Evolutionary conservation across 2,329 filamentous ascomycete species (phyloP).

Genomic region (Fusarium nisikadoi): DNA sequence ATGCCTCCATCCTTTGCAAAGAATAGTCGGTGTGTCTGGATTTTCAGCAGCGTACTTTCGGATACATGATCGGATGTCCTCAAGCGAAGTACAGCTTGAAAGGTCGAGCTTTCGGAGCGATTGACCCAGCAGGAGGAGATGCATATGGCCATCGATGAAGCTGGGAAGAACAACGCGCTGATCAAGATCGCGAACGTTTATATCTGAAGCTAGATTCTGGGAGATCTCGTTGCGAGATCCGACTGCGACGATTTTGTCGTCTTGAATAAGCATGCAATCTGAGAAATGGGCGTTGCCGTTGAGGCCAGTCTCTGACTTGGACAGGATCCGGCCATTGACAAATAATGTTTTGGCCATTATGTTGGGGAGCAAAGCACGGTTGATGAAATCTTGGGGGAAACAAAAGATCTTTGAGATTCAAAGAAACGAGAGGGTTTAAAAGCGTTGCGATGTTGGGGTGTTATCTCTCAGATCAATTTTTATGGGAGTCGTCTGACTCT

Average conservation of each 20-base stretch:
- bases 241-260: slow-evolving; percentile 46
- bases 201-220: rapidly evolving
- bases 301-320: slow-evolving; percentile 19
- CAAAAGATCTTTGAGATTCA: too few relatives aligned
- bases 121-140: slow-evolving; percentile 64
- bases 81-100: slow-evolving; percentile 57
- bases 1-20: slow-evolving; percentile 66
- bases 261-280: slow-evolving; percentile 45
- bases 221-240: slow-evolving; percentile 39
- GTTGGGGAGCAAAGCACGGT: too few relatives aligned
- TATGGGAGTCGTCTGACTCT: background rate
- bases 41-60: slow-evolving; percentile 56
- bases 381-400: too few relatives aligned
- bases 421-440: background rate
- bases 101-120: slow-evolving; percentile 62
- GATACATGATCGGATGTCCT: slow-evolving; percentile 60
- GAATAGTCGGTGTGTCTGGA: slow-evolving; percentile 58
- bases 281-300: slow-evolving; percentile 37
- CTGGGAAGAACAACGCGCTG: slow-evolving; percentile 59
- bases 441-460: background rate
- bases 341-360: slow-evolving; percentile 12
- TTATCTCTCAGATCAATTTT: background rate
- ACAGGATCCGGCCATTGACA: slow-evolving; percentile 40
- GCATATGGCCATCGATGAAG: slow-evolving; percentile 68
- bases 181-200: slow-evolving; percentile 37